Base-by-base conservation (phyloP, 805 yeast genomes). In the Spencermartinsiella europaea region DNA sequence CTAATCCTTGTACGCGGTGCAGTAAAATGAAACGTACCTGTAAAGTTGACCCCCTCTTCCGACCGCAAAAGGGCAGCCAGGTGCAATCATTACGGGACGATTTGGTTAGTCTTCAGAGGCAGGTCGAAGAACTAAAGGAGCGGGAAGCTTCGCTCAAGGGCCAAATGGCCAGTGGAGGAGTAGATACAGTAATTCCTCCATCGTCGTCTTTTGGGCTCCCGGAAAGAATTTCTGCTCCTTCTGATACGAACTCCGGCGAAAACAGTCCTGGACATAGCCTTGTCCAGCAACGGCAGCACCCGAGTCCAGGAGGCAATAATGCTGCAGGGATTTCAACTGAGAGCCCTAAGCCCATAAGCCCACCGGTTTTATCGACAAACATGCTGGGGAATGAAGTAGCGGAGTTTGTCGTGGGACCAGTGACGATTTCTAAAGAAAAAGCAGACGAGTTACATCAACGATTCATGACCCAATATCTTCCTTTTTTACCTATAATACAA, bases 11-110 rank as follows among this genome's bases (percentile, higher is more conserved):
- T 63, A 76, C 83, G 15, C 67, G 96, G 50, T 90, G 97, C 67
- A 82, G 79, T 44, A 74, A 84, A 59, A 83, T 85, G 85, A 82
- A 80, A 2, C 70, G 88, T 34, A 75, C 74, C 47, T 90, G 97
- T 69, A 91, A 85, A 56, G 85, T 90, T 20, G 96, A 90, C 65
- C 96, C 96, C 1, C 83, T 83, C 56, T 90, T 88, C 64, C 76
- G 89, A 59, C 96, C 97, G 3, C 83, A 86, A 56, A 89, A 88
- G 64, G 96, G 96, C 0, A 83, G 91, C 1, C 96, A 89, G 63
- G 81, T 89, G 21, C 95, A 88, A 57, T 75, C 83, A 45, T 69
- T 90, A 57, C 76, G 89, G 55, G 85, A 85, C 56, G 97, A 90
- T 56, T 55, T 87, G 83, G 58, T 73, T 75, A 64, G 64, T 81